Base-by-base conservation (phyloP, 192 early-diverging fungal species). In the Coemansia interrupta region DNA sequence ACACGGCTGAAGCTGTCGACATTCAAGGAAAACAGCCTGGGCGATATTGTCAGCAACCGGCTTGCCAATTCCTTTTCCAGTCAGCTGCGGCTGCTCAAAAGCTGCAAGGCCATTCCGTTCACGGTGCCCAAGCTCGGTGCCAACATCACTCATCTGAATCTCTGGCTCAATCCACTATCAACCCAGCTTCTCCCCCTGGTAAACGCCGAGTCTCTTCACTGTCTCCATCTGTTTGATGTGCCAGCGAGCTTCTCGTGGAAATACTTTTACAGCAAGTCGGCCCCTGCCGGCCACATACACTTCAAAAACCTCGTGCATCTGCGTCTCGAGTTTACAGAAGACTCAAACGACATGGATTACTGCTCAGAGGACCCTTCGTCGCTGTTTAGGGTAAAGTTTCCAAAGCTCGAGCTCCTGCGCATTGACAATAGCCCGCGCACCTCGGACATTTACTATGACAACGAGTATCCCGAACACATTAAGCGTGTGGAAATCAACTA, bases 321-420 rank as follows among this genome's bases (percentile, higher is more conserved):
- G 50, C 50, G 50, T 29, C 28, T 52, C 23, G 50, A 52, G 29
- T 52, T 52, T 18, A 32, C 50, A 2, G 50, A 52, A 10, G 50
- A 52, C 23, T 52, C 13, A 4, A 52, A 52, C 26, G 50, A 52
- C 17, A 17, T 32, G 14, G 50, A 52, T 26, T 52, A 18, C 29
- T 32, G 5, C 17, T 22, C 32, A 1, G 10, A 36, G 6, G 32
- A 36, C 10, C 10, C 32, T 36, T 36, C 32, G 10, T 36, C 32
- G 6, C 32, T 36, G 14, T 52, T 52, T 29, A 22, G 4, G 13
- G 50, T 52, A n/a, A 22, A 30, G 14, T 52, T 52, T 17, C 50
- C 50, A 22, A 52, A 52, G 29, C 50, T 52, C 4, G 14, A 28
- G 9, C 17, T 52, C 28, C 50, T 52, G 9, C 24, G 50, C 14